Conservation (phyloP, 2,329 filamentous ascomycete genomes). For the Didymella pomorum region DNA sequence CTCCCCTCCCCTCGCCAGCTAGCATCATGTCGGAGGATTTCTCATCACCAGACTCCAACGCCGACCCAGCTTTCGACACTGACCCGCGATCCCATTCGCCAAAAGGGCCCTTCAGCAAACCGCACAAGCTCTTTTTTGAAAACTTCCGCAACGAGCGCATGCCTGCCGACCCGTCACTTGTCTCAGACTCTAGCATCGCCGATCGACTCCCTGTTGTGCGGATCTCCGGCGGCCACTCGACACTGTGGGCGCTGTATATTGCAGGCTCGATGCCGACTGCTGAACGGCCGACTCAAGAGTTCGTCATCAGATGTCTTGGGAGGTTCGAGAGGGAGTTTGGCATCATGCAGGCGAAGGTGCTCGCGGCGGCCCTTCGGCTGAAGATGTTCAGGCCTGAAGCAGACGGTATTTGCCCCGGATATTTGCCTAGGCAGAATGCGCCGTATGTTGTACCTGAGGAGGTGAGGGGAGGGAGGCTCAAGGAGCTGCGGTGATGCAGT, state of each 20-base stretch:
- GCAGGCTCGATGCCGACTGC: slow-evolving; percentile 42
- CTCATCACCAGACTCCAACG: background rate
- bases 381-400: slow-evolving; percentile 27
- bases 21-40: background rate
- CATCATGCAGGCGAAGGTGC: slow-evolving; percentile 44
- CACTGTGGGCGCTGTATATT: slow-evolving; percentile 45
- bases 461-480: background rate
- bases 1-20: background rate
- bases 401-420: slow-evolving; percentile 24
- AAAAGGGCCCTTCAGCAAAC: slow-evolving; percentile 3
- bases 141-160: slow-evolving; percentile 32
- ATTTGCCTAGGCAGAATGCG: slow-evolving; percentile 22
- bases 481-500: background rate
- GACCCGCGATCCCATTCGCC: background rate
- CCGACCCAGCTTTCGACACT: background rate
- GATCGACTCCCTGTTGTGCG: slow-evolving; percentile 44
- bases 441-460: slow-evolving; percentile 15
- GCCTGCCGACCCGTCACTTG: slow-evolving; percentile 1
- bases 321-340: slow-evolving; percentile 64
- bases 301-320: slow-evolving; percentile 59
- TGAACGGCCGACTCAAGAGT: slow-evolving; percentile 34
- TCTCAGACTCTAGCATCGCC: slow-evolving; percentile 7
- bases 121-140: slow-evolving; percentile 10
- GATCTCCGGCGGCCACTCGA: slow-evolving; percentile 42
- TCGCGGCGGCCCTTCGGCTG: slow-evolving; percentile 33